A percentile compares a stretch with the other conserved stretches of the same genome.
These are phyloP conservation scores for Podila horticola DNA, from an alignment of 192 early-diverging fungal genomes.

Conservation along the genomic window DNA sequence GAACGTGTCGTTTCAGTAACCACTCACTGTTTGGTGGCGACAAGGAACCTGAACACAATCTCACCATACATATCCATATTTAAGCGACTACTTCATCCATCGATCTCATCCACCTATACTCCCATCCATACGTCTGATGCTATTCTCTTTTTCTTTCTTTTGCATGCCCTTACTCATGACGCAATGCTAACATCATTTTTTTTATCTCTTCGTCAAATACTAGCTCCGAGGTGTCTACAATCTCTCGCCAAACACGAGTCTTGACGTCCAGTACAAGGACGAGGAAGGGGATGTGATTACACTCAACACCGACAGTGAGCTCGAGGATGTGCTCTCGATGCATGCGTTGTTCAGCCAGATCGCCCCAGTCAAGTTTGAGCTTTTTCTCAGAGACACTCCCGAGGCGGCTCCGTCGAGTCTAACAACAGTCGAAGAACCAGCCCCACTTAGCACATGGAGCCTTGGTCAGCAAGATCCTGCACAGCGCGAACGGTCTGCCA, in stretches of 20 bases:
- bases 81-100: neutral
- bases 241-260: neutral
- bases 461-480: neutral
- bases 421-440: too few species aligned
- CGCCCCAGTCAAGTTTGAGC: slow-evolving; percentile 40
- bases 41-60: too few species aligned
- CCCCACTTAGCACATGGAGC: slow-evolving; percentile 1
- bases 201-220: neutral
- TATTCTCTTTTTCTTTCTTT: neutral
- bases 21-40: too few species aligned
- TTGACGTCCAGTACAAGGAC: slow-evolving; percentile 46
- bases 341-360: slow-evolving; percentile 36
- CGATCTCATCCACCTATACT: neutral
- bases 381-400: slow-evolving; percentile 22
- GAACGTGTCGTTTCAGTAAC: too few species aligned
- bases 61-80: too few species aligned
- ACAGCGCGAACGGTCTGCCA: slow-evolving; percentile 14
- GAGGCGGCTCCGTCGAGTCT: neutral
- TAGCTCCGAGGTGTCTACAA: slow-evolving; percentile 39
- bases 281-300: slow-evolving; percentile 49
- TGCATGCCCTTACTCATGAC: too few species aligned
- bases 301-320: slow-evolving; percentile 40
- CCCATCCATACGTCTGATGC: neutral
- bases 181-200: neutral
- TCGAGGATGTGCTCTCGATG: slow-evolving; percentile 44